Conservation (phyloP, 169 alveolate species). For the Eimeria tenella region DNA sequence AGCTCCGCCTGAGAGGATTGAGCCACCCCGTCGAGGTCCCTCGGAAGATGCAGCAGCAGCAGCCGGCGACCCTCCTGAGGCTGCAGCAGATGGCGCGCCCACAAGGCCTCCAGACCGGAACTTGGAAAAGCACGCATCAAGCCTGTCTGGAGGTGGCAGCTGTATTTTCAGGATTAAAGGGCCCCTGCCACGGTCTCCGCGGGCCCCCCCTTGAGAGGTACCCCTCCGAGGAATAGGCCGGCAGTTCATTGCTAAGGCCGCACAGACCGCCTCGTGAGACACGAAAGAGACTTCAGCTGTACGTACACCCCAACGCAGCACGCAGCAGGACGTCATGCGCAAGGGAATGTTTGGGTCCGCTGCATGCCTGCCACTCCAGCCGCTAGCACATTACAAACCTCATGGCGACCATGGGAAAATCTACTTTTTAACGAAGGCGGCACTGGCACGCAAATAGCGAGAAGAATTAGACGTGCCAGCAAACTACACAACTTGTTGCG, state of each 20-base stretch:
- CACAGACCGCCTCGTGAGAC: conserved; percentile 43
- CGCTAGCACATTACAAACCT: too few relatives aligned
- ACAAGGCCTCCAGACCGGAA: conserved; percentile 27
- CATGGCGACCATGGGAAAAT: too few relatives aligned
- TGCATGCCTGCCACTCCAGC: not conserved
- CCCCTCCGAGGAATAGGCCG: conserved; percentile 26
- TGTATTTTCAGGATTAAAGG: not conserved
- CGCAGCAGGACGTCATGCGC: not conserved
- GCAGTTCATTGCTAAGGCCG: conserved; percentile 37
- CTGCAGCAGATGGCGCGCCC: conserved; percentile 1
- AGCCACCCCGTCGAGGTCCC: conserved; percentile 1
- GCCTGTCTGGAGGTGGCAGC: conserved; percentile 38
- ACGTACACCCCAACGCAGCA: conserved; percentile 4
- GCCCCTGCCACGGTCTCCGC: conserved; percentile 2
- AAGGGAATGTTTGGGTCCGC: not conserved
- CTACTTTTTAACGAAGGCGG: not conserved
- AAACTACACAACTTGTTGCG: not conserved
- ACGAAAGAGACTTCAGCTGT: conserved; percentile 17
- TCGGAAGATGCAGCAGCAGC: not conserved
- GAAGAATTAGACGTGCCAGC: not conserved
- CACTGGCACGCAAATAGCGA: not conserved
- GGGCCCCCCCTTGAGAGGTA: conserved; percentile 1
- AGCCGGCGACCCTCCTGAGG: not conserved
- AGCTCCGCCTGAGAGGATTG: not conserved
- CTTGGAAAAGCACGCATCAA: conserved; percentile 40